Percentiles rank a stretch among this genome's conserved stretches.
phyloP scores from a whole-genome alignment of 164 flowering plant genomes.

The Hamamelis virginiana region DNA sequence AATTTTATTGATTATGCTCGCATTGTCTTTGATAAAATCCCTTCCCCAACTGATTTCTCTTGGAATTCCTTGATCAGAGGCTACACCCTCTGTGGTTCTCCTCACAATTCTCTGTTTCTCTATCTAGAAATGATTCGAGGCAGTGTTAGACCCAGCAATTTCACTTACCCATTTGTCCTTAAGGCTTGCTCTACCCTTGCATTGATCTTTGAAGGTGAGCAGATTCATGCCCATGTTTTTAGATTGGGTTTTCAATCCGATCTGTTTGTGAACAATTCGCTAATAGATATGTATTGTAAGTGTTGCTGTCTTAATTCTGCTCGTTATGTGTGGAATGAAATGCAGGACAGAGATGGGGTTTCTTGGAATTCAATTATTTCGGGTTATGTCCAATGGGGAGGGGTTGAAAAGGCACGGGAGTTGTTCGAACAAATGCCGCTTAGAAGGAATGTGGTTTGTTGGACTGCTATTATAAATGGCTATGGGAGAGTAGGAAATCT shows the following conservation, averaged over 20 bases:
- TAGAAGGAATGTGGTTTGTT: constrained; percentile 34
- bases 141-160: constrained; percentile 21
- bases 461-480: constrained; percentile 42
- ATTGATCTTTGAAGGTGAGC: constrained; percentile 17
- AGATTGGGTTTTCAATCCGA: constrained; percentile 24
- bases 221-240: constrained; percentile 28
- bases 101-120: constrained; percentile 18
- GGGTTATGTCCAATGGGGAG: constrained; percentile 30
- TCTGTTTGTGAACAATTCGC: constrained; percentile 19
- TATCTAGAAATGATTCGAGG: constrained; percentile 28
- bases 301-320: constrained; percentile 21
- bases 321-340: constrained; percentile 26
- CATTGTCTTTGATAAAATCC: constrained; percentile 25
- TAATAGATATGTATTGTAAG: constrained; percentile 30
- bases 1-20: constrained; percentile 21
- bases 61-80: constrained; percentile 30
- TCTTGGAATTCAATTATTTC: constrained; percentile 39
- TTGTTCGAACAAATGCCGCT: constrained; percentile 35
- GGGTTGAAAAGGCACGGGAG: constrained; percentile 19
- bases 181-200: constrained; percentile 30
- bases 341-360: constrained; percentile 32
- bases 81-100: constrained; percentile 19
- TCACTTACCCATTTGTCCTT: constrained; percentile 32
- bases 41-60: constrained; percentile 24
- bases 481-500: constrained; percentile 30